phyloP scores from a whole-genome alignment of 805 yeast genomes.

The Saccharomyces mikatae region DNA sequence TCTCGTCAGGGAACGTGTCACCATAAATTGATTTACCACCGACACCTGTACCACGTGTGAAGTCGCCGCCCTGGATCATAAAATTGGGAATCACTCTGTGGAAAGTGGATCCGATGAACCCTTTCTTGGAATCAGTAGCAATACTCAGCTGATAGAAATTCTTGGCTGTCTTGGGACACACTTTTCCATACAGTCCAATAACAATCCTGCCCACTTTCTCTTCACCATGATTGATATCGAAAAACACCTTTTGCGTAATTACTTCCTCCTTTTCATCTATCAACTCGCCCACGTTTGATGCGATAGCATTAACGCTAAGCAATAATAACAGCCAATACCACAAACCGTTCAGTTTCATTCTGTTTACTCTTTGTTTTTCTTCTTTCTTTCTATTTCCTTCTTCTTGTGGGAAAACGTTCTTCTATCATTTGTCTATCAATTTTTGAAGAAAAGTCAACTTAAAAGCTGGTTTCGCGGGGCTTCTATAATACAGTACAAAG shows the following conservation, averaged over 20 bases:
- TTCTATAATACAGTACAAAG: background rate
- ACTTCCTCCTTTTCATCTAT: background rate
- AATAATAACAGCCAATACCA: background rate
- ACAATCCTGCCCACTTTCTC: slow-evolving; percentile 67
- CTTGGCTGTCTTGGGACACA: slow-evolving; percentile 86
- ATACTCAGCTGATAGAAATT: slow-evolving; percentile 88
- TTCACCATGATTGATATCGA: slow-evolving; percentile 68
- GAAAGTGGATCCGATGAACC: slow-evolving; percentile 78
- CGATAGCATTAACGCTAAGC: background rate
- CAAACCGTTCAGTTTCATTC: background rate
- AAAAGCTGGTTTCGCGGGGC: background rate
- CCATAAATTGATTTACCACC: slow-evolving; percentile 89
- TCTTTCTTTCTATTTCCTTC: background rate
- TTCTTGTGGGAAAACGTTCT: background rate
- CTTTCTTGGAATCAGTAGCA: slow-evolving; percentile 80
- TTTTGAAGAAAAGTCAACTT: background rate
- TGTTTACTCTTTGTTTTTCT: background rate
- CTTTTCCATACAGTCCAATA: slow-evolving; percentile 78
- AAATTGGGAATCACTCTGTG: slow-evolving; percentile 93
- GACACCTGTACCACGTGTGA: slow-evolving; percentile 82
- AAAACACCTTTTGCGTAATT: slow-evolving; percentile 46
- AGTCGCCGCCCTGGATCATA: slow-evolving; percentile 95
- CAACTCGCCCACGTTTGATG: background rate
- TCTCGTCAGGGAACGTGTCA: slow-evolving; percentile 59
- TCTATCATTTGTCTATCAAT: background rate